These are phyloP conservation scores for Cenchrus americanus DNA, from an alignment of 176 grass and related monocot genomes.

Conservation along the genomic window DNA sequence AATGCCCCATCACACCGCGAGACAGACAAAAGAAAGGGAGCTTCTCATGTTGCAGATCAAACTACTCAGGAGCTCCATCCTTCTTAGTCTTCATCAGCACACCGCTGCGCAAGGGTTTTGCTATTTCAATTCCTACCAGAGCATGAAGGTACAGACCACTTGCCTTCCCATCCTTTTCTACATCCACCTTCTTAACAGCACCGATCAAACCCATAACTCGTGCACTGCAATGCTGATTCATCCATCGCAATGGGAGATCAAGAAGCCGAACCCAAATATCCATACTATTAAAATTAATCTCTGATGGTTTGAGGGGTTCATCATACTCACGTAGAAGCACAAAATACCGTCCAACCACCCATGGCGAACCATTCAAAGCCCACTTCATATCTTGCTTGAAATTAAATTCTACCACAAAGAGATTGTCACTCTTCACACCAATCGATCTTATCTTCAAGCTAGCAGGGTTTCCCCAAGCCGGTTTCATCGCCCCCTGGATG, in stretches of 20 bases:
- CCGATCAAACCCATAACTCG: neutral
- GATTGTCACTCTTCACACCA: too few relatives aligned
- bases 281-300: neutral
- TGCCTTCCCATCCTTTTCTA: neutral
- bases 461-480: too few relatives aligned
- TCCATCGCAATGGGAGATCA: neutral
- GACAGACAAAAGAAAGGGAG: neutral
- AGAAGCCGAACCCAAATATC: neutral
- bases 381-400: too few relatives aligned
- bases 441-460: too few relatives aligned
- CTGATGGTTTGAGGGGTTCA: accelerated
- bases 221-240: neutral
- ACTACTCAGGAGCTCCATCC: accelerated
- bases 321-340: neutral
- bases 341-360: neutral
- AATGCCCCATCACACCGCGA: neutral
- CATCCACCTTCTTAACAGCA: accelerated
- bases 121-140: neutral
- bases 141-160: neutral
- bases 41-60: neutral
- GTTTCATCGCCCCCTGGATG: too few relatives aligned
- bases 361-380: neutral
- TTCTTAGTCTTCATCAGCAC: neutral
- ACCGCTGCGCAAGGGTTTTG: neutral
- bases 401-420: too few relatives aligned